Conservation (phyloP, 129 eudicot species). For the Erigeron canadensis region DNA sequence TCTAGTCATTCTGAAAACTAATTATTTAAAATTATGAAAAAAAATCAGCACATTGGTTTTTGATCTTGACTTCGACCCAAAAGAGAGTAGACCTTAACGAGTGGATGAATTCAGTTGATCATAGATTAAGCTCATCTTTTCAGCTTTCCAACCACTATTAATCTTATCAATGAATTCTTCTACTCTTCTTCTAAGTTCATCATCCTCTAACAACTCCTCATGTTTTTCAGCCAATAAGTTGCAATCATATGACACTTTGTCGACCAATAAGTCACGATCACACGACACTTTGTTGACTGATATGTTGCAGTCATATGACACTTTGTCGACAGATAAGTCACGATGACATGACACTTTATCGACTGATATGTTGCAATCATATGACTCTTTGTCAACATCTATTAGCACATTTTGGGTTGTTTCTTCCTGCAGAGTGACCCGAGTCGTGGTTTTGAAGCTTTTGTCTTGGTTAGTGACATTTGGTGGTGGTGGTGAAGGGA, state of each 20-base stretch:
- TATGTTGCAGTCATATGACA: neutral
- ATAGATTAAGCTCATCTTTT: constrained; percentile 22
- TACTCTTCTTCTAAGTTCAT: constrained; percentile 64
- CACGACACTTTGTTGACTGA: too few relatives aligned
- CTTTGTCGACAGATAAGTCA: neutral
- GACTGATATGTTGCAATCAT: neutral
- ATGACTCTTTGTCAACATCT: constrained; percentile 19
- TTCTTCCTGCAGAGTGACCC: neutral
- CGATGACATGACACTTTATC: too few relatives aligned
- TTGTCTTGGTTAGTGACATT: neutral
- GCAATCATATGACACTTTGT: constrained; percentile 18
- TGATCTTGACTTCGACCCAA: neutral
- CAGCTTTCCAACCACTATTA: constrained; percentile 64
- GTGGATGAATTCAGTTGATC: constrained; percentile 7
- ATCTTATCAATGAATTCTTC: constrained; percentile 73
- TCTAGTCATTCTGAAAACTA: neutral
- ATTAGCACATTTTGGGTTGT: constrained; percentile 19
- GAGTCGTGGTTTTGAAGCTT: constrained; percentile 5
- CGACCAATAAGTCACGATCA: neutral
- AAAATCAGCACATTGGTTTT: constrained; percentile 16
- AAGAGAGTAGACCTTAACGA: neutral
- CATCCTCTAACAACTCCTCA: constrained; percentile 37
- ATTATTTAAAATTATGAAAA: neutral
- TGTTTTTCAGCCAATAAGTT: constrained; percentile 23
- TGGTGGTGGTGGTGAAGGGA: constrained; percentile 8